These are phyloP conservation scores for Talaromyces thailandensis DNA, from an alignment of 495 filamentous ascomycete genomes.

Conservation along the genomic window DNA sequence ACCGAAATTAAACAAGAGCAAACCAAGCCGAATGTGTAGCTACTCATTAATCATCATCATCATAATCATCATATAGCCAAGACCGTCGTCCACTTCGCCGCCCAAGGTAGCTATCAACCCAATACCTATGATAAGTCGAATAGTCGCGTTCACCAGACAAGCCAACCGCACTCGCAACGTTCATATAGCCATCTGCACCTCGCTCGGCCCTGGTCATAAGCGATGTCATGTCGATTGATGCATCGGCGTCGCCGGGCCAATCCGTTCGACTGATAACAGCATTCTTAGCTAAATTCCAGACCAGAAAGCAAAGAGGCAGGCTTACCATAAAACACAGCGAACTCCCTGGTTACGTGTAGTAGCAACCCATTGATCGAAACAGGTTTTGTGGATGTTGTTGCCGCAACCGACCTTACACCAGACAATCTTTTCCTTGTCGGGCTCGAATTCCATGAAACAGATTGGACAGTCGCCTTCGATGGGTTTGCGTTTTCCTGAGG, in stretches of 20 bases:
- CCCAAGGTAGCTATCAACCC: slow-evolving; percentile 17
- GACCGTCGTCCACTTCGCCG: not conserved
- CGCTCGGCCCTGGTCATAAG: slow-evolving; percentile 28
- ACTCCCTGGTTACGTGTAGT: slow-evolving; percentile 45
- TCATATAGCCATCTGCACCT: slow-evolving; percentile 55
- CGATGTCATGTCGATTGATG: slow-evolving; percentile 28
- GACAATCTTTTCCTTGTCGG: slow-evolving; percentile 46
- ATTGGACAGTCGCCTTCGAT: slow-evolving; percentile 73
- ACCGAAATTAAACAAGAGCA: not conserved
- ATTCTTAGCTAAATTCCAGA: not conserved
- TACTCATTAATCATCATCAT: not conserved
- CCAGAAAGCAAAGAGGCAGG: not conserved
- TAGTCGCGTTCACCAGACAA: slow-evolving; percentile 43
- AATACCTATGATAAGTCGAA: slow-evolving; percentile 35
- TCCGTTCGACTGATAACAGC: slow-evolving; percentile 38
- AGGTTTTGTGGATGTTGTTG: slow-evolving; percentile 67
- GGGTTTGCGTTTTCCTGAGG: slow-evolving; percentile 44
- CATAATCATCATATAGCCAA: not conserved
- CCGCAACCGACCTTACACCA: slow-evolving; percentile 69
- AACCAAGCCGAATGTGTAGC: not conserved
- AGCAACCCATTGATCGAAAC: slow-evolving; percentile 62
- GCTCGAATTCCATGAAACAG: slow-evolving; percentile 62
- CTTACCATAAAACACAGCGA: slow-evolving; percentile 58
- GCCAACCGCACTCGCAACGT: slow-evolving; percentile 54
- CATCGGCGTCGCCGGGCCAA: slow-evolving; percentile 49